These are phyloP conservation scores for Naganishia albida DNA, from an alignment of 1,284 basidiomycete genomes.

Conservation along the genomic window DNA sequence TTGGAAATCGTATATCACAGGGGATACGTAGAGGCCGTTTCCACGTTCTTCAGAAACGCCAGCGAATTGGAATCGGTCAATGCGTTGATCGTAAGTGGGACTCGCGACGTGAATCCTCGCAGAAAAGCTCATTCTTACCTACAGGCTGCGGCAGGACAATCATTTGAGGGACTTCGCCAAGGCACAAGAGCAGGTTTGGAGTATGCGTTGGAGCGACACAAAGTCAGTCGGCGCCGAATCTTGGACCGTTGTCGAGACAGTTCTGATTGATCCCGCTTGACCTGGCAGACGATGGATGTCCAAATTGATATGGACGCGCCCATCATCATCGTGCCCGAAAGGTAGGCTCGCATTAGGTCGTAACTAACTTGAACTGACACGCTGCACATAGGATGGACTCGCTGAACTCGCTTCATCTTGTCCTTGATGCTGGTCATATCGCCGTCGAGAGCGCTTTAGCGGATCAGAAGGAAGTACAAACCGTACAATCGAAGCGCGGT, in stretches of 20 bases:
- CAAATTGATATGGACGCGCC: conserved; percentile 97
- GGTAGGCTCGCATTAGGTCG: conserved; percentile 1
- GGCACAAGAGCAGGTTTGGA: conserved; percentile 95
- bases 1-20: conserved; percentile 98
- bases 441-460: conserved; percentile 87
- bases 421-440: conserved; percentile 97
- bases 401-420: conserved; percentile 77
- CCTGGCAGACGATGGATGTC: conserved; percentile 78
- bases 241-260: no score
- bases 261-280: conserved; percentile 27
- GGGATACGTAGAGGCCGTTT: conserved; percentile 90
- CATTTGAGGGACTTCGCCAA: conserved; percentile 89
- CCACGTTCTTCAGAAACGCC: conserved; percentile 88
- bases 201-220: conserved; percentile 68
- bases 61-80: conserved; percentile 95
- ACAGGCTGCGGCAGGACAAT: conserved; percentile 88
- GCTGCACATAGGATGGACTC: conserved; percentile 62
- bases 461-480: conserved; percentile 76
- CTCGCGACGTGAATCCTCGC: not conserved
- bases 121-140: not conserved
- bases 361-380: not conserved
- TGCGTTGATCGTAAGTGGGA: conserved; percentile 68
- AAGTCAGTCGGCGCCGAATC: no score
- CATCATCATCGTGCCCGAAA: conserved; percentile 92
- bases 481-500: conserved; percentile 81